phyloP scores from a whole-genome alignment of 2,329 filamentous ascomycete species.

The Cercospora sesami region DNA sequence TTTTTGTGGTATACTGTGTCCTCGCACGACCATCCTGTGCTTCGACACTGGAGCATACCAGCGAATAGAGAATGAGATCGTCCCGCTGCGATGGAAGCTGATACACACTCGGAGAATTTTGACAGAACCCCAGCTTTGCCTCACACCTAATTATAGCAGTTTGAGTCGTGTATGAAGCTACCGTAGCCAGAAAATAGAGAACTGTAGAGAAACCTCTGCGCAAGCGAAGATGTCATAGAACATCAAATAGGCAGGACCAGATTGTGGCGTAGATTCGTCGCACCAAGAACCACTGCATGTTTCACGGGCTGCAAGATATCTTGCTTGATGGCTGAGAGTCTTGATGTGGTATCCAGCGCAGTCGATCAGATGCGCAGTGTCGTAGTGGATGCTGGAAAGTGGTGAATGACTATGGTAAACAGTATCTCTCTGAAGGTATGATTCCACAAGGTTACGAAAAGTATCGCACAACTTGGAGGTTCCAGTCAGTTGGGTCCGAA shows the following conservation, averaged over 20 bases:
- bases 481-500: background rate
- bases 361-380: background rate
- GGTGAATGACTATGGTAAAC: background rate
- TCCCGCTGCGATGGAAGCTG: background rate
- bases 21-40: background rate
- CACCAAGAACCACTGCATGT: background rate
- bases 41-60: background rate
- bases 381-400: background rate
- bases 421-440: background rate
- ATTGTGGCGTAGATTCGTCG: background rate
- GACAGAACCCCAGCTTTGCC: background rate
- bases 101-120: background rate
- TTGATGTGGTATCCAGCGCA: background rate
- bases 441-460: background rate
- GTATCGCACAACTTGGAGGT: background rate
- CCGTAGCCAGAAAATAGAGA: background rate
- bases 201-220: background rate
- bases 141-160: background rate
- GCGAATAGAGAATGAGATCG: background rate
- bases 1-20: background rate
- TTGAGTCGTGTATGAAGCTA: background rate
- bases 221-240: background rate
- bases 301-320: background rate
- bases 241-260: background rate
- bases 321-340: background rate